These are phyloP conservation scores for Dalbergia cochinchinensis DNA, from an alignment of 306 rosid genomes.

Conservation along the genomic window DNA sequence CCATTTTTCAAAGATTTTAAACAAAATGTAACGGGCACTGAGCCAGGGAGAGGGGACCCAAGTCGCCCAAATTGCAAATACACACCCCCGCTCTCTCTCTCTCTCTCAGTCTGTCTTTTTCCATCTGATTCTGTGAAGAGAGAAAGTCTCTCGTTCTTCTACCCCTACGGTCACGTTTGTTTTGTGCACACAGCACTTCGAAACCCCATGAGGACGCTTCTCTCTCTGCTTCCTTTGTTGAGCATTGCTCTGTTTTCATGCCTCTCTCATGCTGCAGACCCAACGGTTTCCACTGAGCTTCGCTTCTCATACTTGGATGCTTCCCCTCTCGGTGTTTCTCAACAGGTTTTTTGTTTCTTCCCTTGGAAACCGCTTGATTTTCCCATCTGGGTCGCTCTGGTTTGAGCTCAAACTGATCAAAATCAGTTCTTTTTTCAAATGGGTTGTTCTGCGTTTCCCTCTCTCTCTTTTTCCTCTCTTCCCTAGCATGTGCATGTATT, in stretches of 20 bases:
- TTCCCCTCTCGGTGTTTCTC: conserved; percentile 86
- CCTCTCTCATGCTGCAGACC: conserved; percentile 70
- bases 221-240: conserved; percentile 39
- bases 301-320: conserved; percentile 70
- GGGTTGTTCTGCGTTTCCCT: conserved; percentile 3
- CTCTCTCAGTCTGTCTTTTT: background rate
- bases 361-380: background rate
- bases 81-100: background rate
- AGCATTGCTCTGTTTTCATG: conserved; percentile 54
- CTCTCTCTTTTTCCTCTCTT: background rate
- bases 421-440: background rate
- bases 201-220: conserved; percentile 50
- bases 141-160: background rate
- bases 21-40: background rate
- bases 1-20: background rate
- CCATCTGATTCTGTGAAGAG: background rate
- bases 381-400: conserved; percentile 2
- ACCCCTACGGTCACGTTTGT: background rate
- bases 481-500: background rate
- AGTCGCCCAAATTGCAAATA: background rate
- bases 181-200: background rate
- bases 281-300: conserved; percentile 60
- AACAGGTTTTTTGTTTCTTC: conserved; percentile 59
- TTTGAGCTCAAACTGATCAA: background rate
- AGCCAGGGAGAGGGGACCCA: background rate